Base-by-base conservation (phyloP, 805 yeast genomes). In the Scheffersomyces amazonensis region DNA sequence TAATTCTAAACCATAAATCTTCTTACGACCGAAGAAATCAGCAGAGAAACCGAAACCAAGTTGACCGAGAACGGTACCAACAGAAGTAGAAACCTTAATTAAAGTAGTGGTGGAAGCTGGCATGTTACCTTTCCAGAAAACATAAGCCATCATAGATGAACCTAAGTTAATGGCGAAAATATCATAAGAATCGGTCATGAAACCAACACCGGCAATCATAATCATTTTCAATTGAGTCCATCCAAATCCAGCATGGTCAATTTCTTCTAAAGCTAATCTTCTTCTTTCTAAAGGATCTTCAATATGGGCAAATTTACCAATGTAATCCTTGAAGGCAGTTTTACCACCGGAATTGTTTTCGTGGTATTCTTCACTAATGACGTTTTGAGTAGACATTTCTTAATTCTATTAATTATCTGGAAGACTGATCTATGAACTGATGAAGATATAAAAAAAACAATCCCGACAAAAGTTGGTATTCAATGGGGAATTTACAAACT, bases 41-140 rank as follows among this genome's bases (percentile, higher is more conserved):
- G 91, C 96, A 47, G 83, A 52, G 56, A 76, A 70, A 68, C 96
- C 96, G 54, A 88, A 89, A 42, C 84, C 79, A 35, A 88, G 58
- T 69, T 89, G 96, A 55, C 96, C 96, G 56, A 89, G 76, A 48
- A 88, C 95, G 31, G 96, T 88, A 69, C 96, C 96, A 39, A 87
- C 95, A 35, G 96, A 87, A 17, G 96, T 88, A 36, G 95, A 86
- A 37, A 85, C 90, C 69, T 88, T 88, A 48, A 88, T 64, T 49
- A 87, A 69, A 40, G 96, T 87, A 41, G 69, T 61, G 37, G 95
- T 84, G 35, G 95, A 81, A 40, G 74, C 51, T 25, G 96, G 95
- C 42, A 81, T 76, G 7, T 50, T 40, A 47, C 80, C 80, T 10
- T 42, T 47, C 89, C 90, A 88, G 73, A 64, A 86, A 39, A 82